These are phyloP conservation scores for Termitomyces sp. DNA, from an alignment of 768 basidiomycete species.

Conservation along the genomic window DNA sequence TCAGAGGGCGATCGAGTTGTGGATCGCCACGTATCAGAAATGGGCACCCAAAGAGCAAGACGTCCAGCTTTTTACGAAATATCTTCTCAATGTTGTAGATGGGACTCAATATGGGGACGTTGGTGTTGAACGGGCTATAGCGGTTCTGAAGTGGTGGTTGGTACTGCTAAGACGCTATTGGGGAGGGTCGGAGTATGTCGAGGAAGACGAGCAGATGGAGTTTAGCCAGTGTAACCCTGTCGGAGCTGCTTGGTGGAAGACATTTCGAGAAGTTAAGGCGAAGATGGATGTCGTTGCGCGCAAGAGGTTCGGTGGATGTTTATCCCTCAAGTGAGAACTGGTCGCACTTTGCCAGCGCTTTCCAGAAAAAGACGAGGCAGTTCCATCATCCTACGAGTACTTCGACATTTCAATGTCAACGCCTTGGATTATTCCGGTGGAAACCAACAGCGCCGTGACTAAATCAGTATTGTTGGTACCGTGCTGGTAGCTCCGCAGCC, in stretches of 20 bases:
- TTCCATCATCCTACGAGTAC: not conserved
- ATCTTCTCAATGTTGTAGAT: constrained; percentile 64
- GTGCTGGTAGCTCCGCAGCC: not conserved
- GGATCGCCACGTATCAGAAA: constrained; percentile 63
- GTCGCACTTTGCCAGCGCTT: not conserved
- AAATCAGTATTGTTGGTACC: not conserved
- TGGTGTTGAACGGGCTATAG: constrained; percentile 63
- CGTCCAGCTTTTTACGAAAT: constrained; percentile 69
- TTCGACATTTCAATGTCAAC: not conserved
- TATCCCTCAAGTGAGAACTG: constrained; percentile 49
- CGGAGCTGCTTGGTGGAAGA: constrained; percentile 77
- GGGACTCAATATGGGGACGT: constrained; percentile 47
- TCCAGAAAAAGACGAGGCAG: not conserved
- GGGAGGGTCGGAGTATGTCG: constrained; percentile 47
- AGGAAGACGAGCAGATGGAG: constrained; percentile 26
- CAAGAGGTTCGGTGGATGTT: constrained; percentile 66
- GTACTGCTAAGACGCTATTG: constrained; percentile 63
- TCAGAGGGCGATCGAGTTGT: constrained; percentile 63
- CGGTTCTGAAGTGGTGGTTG: constrained; percentile 81
- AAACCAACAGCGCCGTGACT: not conserved
- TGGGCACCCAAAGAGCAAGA: constrained; percentile 70
- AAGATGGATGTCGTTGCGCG: constrained; percentile 61
- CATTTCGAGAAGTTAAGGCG: constrained; percentile 65
- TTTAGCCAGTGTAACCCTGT: constrained; percentile 34
- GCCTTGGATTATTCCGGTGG: not conserved